Conservation (phyloP, 2,329 filamentous ascomycete species). For the Pezicula carpinea region DNA sequence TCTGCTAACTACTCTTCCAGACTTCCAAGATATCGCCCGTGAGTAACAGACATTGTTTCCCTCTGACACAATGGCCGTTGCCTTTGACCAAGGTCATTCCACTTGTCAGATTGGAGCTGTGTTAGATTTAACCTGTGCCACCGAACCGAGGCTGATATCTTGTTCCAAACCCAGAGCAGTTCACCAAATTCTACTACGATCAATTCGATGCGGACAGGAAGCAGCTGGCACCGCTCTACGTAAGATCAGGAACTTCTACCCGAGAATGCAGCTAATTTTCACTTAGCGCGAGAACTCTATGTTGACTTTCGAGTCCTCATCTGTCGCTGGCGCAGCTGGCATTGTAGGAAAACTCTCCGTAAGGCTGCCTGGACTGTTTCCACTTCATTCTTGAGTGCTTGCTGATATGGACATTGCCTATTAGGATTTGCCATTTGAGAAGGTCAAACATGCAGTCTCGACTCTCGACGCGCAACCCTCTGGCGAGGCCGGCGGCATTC, state of each 20-base stretch:
- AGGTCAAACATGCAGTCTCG: slow-evolving; percentile 72
- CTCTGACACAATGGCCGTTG: not conserved
- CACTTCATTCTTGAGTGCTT: too few species aligned
- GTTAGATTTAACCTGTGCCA: not conserved
- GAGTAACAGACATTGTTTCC: slow-evolving; percentile 18
- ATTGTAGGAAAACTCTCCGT: slow-evolving; percentile 84
- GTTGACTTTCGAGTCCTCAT: slow-evolving; percentile 82
- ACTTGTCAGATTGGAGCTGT: too few species aligned
- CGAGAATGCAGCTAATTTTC: slow-evolving; percentile 12
- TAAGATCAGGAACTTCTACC: slow-evolving; percentile 43
- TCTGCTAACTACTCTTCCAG: slow-evolving; percentile 24
- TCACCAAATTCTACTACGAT: slow-evolving; percentile 87
- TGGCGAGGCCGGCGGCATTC: slow-evolving; percentile 60
- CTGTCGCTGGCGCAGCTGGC: slow-evolving; percentile 54
- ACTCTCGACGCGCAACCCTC: slow-evolving; percentile 83
- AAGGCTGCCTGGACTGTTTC: slow-evolving; percentile 27
- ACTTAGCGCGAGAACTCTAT: slow-evolving; percentile 75
- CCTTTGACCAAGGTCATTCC: not conserved
- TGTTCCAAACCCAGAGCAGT: slow-evolving; percentile 59
- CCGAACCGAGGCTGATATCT: slow-evolving; percentile 14
- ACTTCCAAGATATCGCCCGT: slow-evolving; percentile 38
- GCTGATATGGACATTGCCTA: slow-evolving; percentile 1
- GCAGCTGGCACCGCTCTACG: slow-evolving; percentile 69
- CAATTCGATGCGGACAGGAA: slow-evolving; percentile 73
- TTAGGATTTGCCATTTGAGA: slow-evolving; percentile 73